Conservation (phyloP, 202 grass and related monocot genomes). For the Carex sylvatica region DNA sequence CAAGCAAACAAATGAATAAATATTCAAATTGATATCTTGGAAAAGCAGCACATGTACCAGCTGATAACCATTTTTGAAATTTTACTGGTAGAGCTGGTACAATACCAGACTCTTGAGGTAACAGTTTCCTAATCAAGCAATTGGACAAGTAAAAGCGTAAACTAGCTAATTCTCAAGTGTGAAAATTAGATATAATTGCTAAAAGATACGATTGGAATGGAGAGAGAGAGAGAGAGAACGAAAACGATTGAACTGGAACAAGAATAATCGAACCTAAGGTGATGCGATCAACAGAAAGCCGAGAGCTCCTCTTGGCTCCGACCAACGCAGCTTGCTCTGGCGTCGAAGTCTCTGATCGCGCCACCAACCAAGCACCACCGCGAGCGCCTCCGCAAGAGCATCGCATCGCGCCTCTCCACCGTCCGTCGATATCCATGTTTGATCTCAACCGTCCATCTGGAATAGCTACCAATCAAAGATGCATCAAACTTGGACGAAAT, state of each 20-base stretch:
- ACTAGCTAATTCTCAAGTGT: not conserved
- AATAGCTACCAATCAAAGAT: conserved; percentile 8
- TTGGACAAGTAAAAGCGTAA: not conserved
- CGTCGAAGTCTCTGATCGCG: conserved; percentile 65
- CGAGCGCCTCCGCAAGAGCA: conserved; percentile 53
- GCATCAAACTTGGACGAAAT: not conserved
- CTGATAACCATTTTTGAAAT: not conserved
- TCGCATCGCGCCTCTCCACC: conserved; percentile 36
- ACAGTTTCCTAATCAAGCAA: not conserved
- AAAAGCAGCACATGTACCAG: not conserved
- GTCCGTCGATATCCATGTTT: conserved; percentile 7
- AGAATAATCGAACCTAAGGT: conserved; percentile 41
- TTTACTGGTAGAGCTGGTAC: not conserved
- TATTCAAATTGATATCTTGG: not conserved
- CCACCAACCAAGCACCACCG: conserved; percentile 53
- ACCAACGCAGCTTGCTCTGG: conserved; percentile 34
- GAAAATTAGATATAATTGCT: not conserved
- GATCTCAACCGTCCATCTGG: conserved; percentile 48
- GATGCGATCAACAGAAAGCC: conserved; percentile 55
- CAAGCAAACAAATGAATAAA: not conserved
- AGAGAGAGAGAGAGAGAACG: too few relatives aligned
- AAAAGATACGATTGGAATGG: not conserved
- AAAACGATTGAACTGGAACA: not conserved
- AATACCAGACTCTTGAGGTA: not conserved
- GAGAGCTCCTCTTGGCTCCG: conserved; percentile 72